Percentiles rank a stretch among this genome's conserved stretches.
phyloP scores from a whole-genome alignment of 2,329 filamentous ascomycete species.

The Pseudogymnoascus sp. region DNA sequence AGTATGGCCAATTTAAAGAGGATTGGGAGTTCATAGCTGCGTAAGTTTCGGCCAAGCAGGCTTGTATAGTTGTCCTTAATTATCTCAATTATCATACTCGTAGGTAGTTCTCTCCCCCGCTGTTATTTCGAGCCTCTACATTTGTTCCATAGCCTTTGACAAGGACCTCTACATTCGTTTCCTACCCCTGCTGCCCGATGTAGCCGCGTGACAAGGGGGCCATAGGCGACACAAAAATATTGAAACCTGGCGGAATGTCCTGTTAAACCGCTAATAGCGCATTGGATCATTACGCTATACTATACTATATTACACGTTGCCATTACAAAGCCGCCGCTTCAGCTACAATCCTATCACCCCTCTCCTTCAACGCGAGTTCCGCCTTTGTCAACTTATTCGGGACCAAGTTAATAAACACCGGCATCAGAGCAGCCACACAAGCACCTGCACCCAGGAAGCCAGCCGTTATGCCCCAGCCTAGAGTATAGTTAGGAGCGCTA shows the following conservation, averaged over 20 bases:
- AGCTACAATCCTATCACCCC: slow-evolving; percentile 8
- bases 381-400: slow-evolving; percentile 14
- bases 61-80: too few species aligned
- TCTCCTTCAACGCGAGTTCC: slow-evolving; percentile 15
- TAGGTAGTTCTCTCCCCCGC: too few species aligned
- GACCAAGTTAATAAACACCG: slow-evolving; percentile 16
- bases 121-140: too few species aligned
- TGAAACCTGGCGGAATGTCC: not conserved
- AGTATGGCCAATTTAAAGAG: too few species aligned
- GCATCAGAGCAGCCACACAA: slow-evolving; percentile 15
- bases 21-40: too few species aligned
- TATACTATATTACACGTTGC: not conserved
- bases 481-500: slow-evolving; percentile 19
- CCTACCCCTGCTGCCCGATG: too few species aligned
- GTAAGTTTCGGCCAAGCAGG: too few species aligned
- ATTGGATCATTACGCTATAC: not conserved
- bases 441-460: slow-evolving; percentile 17
- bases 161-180: too few species aligned
- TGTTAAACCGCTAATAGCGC: not conserved
- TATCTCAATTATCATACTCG: too few species aligned
- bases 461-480: slow-evolving; percentile 20
- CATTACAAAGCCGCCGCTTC: not conserved
- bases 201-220: not conserved
- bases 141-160: too few species aligned
- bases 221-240: not conserved